Conservation (phyloP, 139 green algal species). For the Bryopsis sp. region DNA sequence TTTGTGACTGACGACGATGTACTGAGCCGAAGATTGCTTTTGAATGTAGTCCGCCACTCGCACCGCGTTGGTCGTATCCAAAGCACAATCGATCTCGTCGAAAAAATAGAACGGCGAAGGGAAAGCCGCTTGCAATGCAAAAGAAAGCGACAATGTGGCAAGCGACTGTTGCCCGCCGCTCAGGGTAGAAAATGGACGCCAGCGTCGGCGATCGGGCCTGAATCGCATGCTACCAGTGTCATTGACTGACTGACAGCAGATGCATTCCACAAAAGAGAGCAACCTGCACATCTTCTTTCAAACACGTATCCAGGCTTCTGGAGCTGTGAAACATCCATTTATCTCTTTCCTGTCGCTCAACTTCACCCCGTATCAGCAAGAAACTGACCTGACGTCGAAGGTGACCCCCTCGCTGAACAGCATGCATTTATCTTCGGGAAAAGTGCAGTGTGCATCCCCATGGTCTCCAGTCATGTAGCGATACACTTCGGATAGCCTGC, state of each 20-base stretch:
- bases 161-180: slow-evolving; percentile 75
- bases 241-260: too few relatives aligned
- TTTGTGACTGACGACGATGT: slow-evolving; percentile 64
- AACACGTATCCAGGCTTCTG: too few relatives aligned
- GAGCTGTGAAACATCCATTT: too few relatives aligned
- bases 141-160: slow-evolving; percentile 59
- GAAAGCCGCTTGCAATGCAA: slow-evolving; percentile 55
- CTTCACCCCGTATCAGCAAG: too few relatives aligned
- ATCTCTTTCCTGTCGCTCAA: too few relatives aligned
- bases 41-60: slow-evolving; percentile 49
- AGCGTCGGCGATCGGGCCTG: too few relatives aligned
- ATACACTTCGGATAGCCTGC: slow-evolving; percentile 26
- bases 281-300: too few relatives aligned
- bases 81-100: slow-evolving; percentile 61
- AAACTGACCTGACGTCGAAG: slow-evolving; percentile 45
- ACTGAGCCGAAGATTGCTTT: slow-evolving; percentile 41
- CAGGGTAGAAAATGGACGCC: slow-evolving; percentile 53
- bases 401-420: slow-evolving; percentile 49
- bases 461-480: slow-evolving; percentile 28
- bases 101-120: slow-evolving; percentile 84
- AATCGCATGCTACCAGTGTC: too few relatives aligned
- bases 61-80: slow-evolving; percentile 49
- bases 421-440: slow-evolving; percentile 35
- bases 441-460: slow-evolving; percentile 44
- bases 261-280: neutral